Conservation (phyloP, 768 basidiomycete genomes). For the Tricholoma flavovirens region DNA sequence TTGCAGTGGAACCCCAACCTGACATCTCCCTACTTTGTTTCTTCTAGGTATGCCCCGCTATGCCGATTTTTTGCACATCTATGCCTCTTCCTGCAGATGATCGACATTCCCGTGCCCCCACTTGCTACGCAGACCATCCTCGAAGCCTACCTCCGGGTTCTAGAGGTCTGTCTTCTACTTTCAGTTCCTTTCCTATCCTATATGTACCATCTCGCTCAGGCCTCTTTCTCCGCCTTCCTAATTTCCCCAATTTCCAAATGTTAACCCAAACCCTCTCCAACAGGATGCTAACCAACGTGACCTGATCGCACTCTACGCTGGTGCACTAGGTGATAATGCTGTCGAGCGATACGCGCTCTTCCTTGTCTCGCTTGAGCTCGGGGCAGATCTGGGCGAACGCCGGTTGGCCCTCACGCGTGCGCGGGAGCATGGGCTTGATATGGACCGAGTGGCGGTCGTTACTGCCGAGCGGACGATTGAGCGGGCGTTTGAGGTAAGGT, state of each 20-base stretch:
- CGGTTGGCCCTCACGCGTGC: conserved; percentile 67
- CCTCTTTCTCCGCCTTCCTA: not conserved
- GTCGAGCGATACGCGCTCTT: conserved; percentile 90
- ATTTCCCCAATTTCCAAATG: not conserved
- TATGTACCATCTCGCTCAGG: too few relatives aligned
- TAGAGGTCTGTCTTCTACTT: conserved; percentile 52
- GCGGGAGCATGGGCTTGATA: conserved; percentile 78
- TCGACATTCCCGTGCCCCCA: conserved; percentile 69
- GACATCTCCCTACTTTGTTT: too few relatives aligned
- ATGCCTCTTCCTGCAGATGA: conserved; percentile 81
- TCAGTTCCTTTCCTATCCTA: too few relatives aligned
- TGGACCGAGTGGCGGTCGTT: conserved; percentile 70
- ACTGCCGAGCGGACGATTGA: conserved; percentile 78
- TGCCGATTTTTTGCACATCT: conserved; percentile 92
- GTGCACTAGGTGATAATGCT: conserved; percentile 84
- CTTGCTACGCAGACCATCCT: conserved; percentile 75
- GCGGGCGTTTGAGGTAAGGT: conserved; percentile 53
- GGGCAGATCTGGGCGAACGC: conserved; percentile 59
- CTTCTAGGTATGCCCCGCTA: conserved; percentile 57
- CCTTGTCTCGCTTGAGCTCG: conserved; percentile 70
- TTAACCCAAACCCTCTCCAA: not conserved
- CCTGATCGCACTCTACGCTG: conserved; percentile 52
- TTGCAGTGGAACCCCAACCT: too few relatives aligned
- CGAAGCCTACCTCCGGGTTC: conserved; percentile 81
- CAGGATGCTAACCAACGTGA: conserved; percentile 74